A percentile compares a stretch with the other conserved stretches of the same genome.
These are phyloP conservation scores for Penicillium argentinense DNA, from an alignment of 495 filamentous ascomycete species.

Conservation along the genomic window DNA sequence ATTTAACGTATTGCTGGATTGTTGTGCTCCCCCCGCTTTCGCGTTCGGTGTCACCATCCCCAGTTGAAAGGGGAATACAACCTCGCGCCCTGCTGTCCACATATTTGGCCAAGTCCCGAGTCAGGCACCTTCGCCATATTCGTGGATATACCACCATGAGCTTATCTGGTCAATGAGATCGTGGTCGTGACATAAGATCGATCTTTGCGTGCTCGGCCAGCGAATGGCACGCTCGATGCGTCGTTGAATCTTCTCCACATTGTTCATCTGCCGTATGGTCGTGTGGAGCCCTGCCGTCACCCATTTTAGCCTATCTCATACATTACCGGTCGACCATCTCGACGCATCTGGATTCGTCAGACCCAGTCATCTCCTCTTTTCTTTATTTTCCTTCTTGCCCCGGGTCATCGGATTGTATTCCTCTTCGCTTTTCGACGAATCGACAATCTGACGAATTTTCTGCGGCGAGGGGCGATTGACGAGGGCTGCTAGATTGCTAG, in stretches of 20 bases:
- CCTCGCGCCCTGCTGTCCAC: slow-evolving; percentile 10
- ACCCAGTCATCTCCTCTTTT: too few species aligned
- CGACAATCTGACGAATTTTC: too few species aligned
- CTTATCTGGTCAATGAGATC: slow-evolving; percentile 2
- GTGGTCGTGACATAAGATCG: slow-evolving; percentile 10
- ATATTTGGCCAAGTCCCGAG: slow-evolving; percentile 12
- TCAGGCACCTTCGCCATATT: background rate
- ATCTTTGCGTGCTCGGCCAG: slow-evolving; percentile 1
- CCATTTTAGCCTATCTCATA: slow-evolving; percentile 3
- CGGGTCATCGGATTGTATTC: too few species aligned
- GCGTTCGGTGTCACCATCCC: slow-evolving; percentile 4
- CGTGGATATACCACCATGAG: slow-evolving; percentile 4
- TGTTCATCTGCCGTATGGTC: slow-evolving; percentile 4
- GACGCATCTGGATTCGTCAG: slow-evolving; percentile 10
- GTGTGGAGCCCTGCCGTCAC: slow-evolving; percentile 4
- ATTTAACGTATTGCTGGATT: background rate
- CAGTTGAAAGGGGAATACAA: slow-evolving; percentile 20
- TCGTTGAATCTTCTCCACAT: slow-evolving; percentile 11
- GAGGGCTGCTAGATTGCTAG: slow-evolving; percentile 1
- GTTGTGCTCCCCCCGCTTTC: slow-evolving; percentile 16
- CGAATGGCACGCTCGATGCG: slow-evolving; percentile 8
- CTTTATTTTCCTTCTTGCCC: too few species aligned
- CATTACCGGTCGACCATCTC: slow-evolving; percentile 2
- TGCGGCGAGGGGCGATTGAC: slow-evolving; percentile 8
- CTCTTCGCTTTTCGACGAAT: too few species aligned